phyloP scores from a whole-genome alignment of 1,284 basidiomycete genomes.

The Malassezia dermatis region DNA sequence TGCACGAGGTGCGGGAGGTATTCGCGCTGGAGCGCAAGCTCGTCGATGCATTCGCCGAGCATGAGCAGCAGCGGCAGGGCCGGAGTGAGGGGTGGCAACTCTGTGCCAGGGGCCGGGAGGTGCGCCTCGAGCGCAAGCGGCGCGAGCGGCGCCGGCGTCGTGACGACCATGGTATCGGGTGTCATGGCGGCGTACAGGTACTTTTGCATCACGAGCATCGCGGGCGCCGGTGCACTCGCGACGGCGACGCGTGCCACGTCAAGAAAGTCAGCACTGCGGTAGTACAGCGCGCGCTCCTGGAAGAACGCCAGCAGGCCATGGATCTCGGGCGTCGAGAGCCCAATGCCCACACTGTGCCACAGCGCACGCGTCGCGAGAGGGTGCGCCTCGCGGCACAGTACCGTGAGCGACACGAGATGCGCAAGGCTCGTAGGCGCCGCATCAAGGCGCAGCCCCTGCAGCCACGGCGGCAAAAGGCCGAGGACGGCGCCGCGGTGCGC shows the following conservation, averaged over 20 bases:
- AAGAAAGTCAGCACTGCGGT: background rate
- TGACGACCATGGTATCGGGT: background rate
- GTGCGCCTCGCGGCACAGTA: slow-evolving; percentile 63
- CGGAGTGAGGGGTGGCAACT: background rate
- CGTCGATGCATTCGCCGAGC: slow-evolving; percentile 8
- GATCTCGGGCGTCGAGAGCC: background rate
- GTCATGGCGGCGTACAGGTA: background rate
- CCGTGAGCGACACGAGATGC: slow-evolving; percentile 68
- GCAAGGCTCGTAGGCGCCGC: slow-evolving; percentile 53
- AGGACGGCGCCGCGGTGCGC: slow-evolving; percentile 1
- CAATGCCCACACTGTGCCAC: slow-evolving; percentile 51
- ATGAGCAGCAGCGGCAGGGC: slow-evolving; percentile 4
- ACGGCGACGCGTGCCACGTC: slow-evolving; percentile 4
- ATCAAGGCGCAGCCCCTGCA: background rate
- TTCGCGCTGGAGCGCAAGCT: background rate
- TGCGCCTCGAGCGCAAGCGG: background rate
- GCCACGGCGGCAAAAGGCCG: slow-evolving; percentile 6
- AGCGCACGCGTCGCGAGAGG: slow-evolving; percentile 68
- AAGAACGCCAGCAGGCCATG: background rate
- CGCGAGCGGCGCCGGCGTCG: background rate
- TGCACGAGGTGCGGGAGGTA: slow-evolving; percentile 66
- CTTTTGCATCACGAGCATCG: background rate
- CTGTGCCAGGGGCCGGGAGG: background rate
- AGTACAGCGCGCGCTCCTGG: background rate
- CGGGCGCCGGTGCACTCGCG: background rate